Percentiles rank a stretch among this genome's conserved stretches.
Conservation (phyloP, 2,329 filamentous ascomycete species). For the Pseudogymnoascus pannorum region DNA sequence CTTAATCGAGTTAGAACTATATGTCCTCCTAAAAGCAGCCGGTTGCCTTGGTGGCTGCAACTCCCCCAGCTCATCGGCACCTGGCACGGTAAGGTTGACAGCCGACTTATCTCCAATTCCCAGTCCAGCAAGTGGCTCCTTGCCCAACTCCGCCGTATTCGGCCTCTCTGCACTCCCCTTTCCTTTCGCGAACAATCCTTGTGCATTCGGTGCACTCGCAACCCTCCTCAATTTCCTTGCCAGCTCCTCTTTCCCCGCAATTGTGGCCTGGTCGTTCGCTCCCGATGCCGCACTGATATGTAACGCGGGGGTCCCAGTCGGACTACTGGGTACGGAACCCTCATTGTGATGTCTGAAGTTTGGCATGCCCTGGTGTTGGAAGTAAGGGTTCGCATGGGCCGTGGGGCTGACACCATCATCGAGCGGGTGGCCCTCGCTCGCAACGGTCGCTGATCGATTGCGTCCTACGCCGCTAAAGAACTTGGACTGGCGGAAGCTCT, state of each 20-base stretch:
- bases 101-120: constrained; percentile 37
- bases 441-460: constrained; percentile 82
- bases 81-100: constrained; percentile 35
- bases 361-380: constrained; percentile 90
- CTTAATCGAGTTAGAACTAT: constrained; percentile 99
- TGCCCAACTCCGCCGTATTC: constrained; percentile 77
- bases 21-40: constrained; percentile 82
- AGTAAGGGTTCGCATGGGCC: constrained; percentile 93
- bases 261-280: constrained; percentile 57
- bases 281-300: constrained; percentile 64
- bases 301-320: constrained; percentile 63
- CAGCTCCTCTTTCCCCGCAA: constrained; percentile 82
- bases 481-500: constrained; percentile 70
- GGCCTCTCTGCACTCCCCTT: constrained; percentile 60
- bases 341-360: constrained; percentile 92
- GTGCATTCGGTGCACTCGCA: constrained; percentile 92
- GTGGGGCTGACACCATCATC: constrained; percentile 88
- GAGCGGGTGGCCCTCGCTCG: constrained; percentile 84
- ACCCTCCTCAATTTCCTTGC: constrained; percentile 88
- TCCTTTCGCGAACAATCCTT: constrained; percentile 70
- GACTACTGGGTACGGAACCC: constrained; percentile 84
- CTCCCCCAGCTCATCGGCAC: constrained; percentile 47
- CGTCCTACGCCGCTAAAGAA: constrained; percentile 84
- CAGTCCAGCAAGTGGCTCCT: constrained; percentile 63
- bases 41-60: constrained; percentile 61